Evolutionary conservation across 225 moss, liverwort and hornwort species (phyloP).

Genomic region (Takakia lepidozioides): DNA sequence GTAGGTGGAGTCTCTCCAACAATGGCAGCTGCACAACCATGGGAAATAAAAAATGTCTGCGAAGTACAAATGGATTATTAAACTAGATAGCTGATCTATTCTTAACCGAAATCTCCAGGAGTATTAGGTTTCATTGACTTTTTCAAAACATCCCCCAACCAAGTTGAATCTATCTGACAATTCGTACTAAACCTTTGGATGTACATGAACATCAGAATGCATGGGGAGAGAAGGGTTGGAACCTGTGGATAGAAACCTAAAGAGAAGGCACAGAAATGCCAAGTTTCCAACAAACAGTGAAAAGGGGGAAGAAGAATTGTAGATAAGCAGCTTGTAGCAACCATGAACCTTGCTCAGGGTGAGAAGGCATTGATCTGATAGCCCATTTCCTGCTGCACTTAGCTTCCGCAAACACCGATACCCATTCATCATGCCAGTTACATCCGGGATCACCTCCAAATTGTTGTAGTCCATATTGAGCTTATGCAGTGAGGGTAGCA

Average conservation of each 20-base stretch:
- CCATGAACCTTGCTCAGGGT: slow-evolving; percentile 21
- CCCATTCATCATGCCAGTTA: slow-evolving; percentile 14
- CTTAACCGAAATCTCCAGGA: too few relatives aligned
- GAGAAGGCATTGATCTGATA: slow-evolving; percentile 21
- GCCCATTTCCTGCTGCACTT: slow-evolving; percentile 18
- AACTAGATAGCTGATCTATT: too few relatives aligned
- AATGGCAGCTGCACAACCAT: slow-evolving; percentile 26
- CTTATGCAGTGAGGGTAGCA: slow-evolving; percentile 22
- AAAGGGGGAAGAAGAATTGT: background rate
- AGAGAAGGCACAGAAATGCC: too few relatives aligned
- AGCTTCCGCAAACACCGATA: slow-evolving; percentile 28
- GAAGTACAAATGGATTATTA: too few relatives aligned
- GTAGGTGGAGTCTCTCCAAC: slow-evolving; percentile 26
- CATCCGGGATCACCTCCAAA: slow-evolving; percentile 23
- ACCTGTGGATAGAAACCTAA: background rate
- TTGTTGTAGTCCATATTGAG: slow-evolving; percentile 33
- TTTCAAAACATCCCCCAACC: background rate
- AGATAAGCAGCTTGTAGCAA: too few relatives aligned
- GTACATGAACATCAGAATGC: too few relatives aligned
- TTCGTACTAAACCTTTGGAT: background rate
- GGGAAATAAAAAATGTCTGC: too few relatives aligned
- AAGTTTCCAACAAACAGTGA: too few relatives aligned
- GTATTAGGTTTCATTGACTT: too few relatives aligned
- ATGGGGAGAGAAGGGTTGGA: too few relatives aligned
- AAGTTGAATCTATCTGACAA: background rate